Evolutionary conservation across 164 flowering plant species (phyloP).

Genomic region (Litsea cubeba): DNA sequence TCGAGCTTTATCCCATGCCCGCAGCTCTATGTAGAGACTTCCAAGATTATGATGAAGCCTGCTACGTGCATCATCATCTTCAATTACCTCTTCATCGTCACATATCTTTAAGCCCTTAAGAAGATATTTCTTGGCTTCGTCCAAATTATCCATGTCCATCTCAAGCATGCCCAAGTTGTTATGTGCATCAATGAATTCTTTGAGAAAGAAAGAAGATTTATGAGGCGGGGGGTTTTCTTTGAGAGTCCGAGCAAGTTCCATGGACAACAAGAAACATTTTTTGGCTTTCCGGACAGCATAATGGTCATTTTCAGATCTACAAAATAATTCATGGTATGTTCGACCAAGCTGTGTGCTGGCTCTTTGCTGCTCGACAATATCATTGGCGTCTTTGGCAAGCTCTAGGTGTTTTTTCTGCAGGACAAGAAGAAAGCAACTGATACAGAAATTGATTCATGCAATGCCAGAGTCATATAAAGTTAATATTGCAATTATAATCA

Average conservation of each 20-base stretch:
- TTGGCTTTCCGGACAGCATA: constrained; percentile 63
- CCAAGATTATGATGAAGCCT: constrained; percentile 97
- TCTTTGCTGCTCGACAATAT: constrained; percentile 88
- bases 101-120: constrained; percentile 66
- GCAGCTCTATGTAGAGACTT: constrained; percentile 61
- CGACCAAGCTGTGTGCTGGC: constrained; percentile 96
- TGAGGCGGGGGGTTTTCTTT: constrained; percentile 43
- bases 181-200: constrained; percentile 88
- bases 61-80: constrained; percentile 68
- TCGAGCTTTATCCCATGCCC: constrained; percentile 72
- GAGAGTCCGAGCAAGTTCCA: constrained; percentile 63
- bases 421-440: neutral
- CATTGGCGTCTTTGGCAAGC: constrained; percentile 67
- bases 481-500: too few species aligned
- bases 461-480: too few species aligned
- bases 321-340: constrained; percentile 81
- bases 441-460: too few species aligned
- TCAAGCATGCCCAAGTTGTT: constrained; percentile 96
- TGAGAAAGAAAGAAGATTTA: constrained; percentile 44
- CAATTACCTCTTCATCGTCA: constrained; percentile 80
- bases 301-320: constrained; percentile 59
- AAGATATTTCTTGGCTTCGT: constrained; percentile 62
- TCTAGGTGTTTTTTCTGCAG: constrained; percentile 82
- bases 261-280: constrained; percentile 71
- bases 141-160: constrained; percentile 81